Base-by-base conservation (phyloP, 2,329 filamentous ascomycete species). In the Nemania sp. region DNA sequence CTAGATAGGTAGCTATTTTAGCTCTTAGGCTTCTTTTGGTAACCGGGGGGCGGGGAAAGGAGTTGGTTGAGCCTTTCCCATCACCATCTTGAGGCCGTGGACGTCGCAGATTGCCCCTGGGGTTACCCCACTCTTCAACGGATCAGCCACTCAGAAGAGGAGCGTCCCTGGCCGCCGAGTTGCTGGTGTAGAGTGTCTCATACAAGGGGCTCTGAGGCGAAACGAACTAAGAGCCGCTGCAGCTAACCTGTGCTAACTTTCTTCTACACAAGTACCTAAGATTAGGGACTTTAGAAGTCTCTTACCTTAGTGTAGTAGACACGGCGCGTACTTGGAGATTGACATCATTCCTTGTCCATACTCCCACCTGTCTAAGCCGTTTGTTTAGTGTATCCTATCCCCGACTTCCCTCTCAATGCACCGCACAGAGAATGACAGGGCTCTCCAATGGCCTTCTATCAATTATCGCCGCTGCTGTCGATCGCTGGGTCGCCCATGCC, bases 181-280 rank as follows among this genome's bases (percentile, higher is more conserved):
- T 73, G 72, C 63, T 48, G 60, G n/a, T n/a, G n/a, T n/a, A n/a
- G 60, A 65, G 65, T 63, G 77, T 79, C 78, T 79, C 76, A 76
- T 59, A 67, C 72, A 66, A 67, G 71, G 46, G 68, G 57, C 65
- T 76, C 74, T 77, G 75, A 78, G 67, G 74, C 73, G 70, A 74
- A 72, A 75, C 72, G 60, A 57, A 56, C 61, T 61, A 58, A 64
- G 50, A 37, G 25, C 35, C 29, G 47, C 47, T 4, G 25, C 25
- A 29, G 25, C 25, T 7, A 29, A 7, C 25, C 25, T 29, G 7
- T 29, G 25, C 3, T 3, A 29, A 29, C 25, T 7, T 29, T 29
- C 25, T 29, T 29, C 25, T 29, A 29, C 4, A 29, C n/a, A n/a
- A n/a, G n/a, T n/a, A n/a, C n/a, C n/a, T n/a, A n/a, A n/a, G n/a